Evolutionary conservation across 805 yeast species (phyloP), one percentile per base, ranked within the genome.

Genomic region (Candida lessepsii): DNA sequence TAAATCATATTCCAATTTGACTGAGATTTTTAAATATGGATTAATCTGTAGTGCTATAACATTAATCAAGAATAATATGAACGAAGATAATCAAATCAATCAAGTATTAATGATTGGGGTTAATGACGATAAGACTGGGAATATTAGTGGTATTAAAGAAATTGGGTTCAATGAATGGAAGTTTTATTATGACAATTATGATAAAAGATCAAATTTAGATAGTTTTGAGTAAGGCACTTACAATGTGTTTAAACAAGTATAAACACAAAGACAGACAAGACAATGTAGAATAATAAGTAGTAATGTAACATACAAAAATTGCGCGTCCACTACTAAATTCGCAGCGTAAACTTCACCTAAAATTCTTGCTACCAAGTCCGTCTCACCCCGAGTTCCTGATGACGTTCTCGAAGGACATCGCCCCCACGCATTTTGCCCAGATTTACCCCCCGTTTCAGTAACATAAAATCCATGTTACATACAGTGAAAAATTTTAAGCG

Each of bases 41-140:
- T 66, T 78, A 42, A 73, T 79, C 8, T 78, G 82, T 46, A 72
- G 81, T 37, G 79, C 73, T 5, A 70, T 76, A 11, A 68, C 78
- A 5, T 73, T 65, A 43, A 58, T 73, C 44, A 73, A 71, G 48
- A 50, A 63, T 6, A 53, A 56, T 32, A 53, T 55, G 40, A 54
- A 48, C 27, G 67, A 58, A 18, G 53, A 52, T 9, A 53, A 54
- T 11, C 28, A 45, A 11, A 58, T 67, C 52, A 54, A 60, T 32
- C 54, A 55, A 39, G 67, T 73, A 50, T 46, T 65, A 18, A 63
- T 69, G 56, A 43, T 63, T 13, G 73, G 70, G 8, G 61, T 61
- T 11, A 53, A 54, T 14, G 70, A 63, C 28, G 70, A 60, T 19
- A 62, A 60, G 36, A 47, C 63, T 2, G 50, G 51, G 11, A 45